phyloP scores from a whole-genome alignment of 352 stramenopile species.

The Thraustochytrium striatum region DNA sequence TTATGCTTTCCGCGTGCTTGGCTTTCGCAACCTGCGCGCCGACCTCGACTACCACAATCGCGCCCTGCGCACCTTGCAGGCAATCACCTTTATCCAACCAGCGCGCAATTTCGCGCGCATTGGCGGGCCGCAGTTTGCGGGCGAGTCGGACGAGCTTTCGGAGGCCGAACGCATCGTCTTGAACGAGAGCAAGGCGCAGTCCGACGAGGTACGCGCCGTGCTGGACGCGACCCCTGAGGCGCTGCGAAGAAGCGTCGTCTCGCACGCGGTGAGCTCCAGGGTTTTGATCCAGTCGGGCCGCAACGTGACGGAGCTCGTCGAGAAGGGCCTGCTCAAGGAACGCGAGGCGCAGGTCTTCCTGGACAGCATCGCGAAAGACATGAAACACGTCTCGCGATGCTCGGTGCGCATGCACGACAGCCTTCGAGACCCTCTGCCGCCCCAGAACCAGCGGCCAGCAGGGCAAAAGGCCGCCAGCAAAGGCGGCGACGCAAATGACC shows the following conservation, averaged over 20 bases:
- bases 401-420: no score
- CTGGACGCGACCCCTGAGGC: not conserved
- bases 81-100: conserved; percentile 20
- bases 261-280: not conserved
- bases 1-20: not conserved
- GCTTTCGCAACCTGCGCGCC: not conserved
- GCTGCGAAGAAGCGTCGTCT: not conserved
- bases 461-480: no score
- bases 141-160: not conserved
- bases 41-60: not conserved
- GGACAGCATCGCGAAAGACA: not conserved
- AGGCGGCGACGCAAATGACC: no score
- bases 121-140: not conserved
- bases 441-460: no score
- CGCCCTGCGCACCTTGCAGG: conserved; percentile 4
- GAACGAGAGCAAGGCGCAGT: not conserved
- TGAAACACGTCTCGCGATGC: no score
- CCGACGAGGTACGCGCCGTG: not conserved
- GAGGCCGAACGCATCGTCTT: not conserved
- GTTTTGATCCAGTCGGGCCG: not conserved
- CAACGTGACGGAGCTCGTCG: not conserved
- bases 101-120: not conserved
- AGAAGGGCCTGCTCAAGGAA: not conserved
- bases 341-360: conserved; percentile 10
- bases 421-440: no score